A percentile compares a stretch with the other conserved stretches of the same genome.
Conservation (phyloP, 1,284 basidiomycete genomes). For the Salmacisia buchloeana region DNA sequence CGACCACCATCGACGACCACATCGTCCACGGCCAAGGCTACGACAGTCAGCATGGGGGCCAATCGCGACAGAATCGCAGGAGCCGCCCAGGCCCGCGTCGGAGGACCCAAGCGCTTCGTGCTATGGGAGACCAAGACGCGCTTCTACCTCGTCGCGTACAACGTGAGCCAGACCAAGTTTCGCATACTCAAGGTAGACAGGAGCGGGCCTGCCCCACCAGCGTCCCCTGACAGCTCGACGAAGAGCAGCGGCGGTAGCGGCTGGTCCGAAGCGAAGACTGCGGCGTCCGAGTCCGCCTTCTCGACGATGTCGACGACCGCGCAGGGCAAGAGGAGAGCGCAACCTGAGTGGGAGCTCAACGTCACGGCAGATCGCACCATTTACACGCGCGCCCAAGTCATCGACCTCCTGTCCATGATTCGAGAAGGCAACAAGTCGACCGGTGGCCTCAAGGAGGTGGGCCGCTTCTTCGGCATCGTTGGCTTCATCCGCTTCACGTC, state of each 20-base stretch:
- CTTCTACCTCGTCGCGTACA: slow-evolving; percentile 47
- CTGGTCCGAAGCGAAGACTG: not conserved
- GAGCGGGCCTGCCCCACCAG: slow-evolving; percentile 25
- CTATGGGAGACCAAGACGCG: slow-evolving; percentile 47
- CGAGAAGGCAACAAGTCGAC: slow-evolving; percentile 84
- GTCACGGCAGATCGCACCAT: slow-evolving; percentile 51
- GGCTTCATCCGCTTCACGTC: slow-evolving; percentile 51
- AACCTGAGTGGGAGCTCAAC: slow-evolving; percentile 33
- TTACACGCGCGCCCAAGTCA: slow-evolving; percentile 83
- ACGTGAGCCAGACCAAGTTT: slow-evolving; percentile 42
- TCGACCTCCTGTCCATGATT: slow-evolving; percentile 82
- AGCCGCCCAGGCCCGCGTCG: slow-evolving; percentile 1
- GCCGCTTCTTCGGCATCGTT: slow-evolving; percentile 59
- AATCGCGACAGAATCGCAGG: too few species aligned
- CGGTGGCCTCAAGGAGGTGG: slow-evolving; percentile 76
- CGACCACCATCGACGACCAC: too few species aligned
- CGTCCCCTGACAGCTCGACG: slow-evolving; percentile 3
- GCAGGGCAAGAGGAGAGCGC: not conserved
- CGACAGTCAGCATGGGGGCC: too few species aligned
- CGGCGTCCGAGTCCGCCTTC: not conserved
- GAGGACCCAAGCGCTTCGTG: slow-evolving; percentile 31
- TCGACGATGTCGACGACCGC: not conserved
- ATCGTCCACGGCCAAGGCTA: too few species aligned
- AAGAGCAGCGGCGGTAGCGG: not conserved
- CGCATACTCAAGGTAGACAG: slow-evolving; percentile 46